These are phyloP conservation scores for Stramenopiles sp. DNA, from an alignment of 352 stramenopile genomes.

Conservation along the genomic window DNA sequence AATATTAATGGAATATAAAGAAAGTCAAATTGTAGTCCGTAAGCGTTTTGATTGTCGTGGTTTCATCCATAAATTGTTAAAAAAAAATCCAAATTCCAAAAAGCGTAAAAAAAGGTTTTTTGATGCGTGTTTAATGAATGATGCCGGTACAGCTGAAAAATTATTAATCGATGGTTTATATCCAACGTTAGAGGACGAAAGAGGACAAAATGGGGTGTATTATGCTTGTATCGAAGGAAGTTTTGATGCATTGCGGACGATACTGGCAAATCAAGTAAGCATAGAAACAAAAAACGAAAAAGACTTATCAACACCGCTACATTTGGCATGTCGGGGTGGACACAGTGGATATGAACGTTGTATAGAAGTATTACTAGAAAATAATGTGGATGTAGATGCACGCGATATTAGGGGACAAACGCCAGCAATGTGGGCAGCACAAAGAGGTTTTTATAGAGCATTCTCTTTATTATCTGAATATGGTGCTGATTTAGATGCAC, in stretches of 20 bases:
- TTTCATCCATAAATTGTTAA: not conserved
- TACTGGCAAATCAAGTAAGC: not conserved
- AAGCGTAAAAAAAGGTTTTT: not conserved
- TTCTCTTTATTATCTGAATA: not conserved
- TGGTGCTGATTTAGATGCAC: slow-evolving; percentile 10
- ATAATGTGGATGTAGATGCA: not conserved
- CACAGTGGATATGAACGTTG: not conserved
- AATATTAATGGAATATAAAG: not conserved
- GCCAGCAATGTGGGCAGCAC: not conserved
- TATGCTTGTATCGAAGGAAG: not conserved
- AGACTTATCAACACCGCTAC: not conserved
- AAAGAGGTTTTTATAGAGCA: not conserved
- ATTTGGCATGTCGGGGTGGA: not conserved
- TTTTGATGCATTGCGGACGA: not conserved
- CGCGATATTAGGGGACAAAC: not conserved
- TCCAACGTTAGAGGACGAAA: not conserved
- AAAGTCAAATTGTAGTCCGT: not conserved
- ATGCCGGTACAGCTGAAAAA: not conserved
- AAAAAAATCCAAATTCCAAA: not conserved
- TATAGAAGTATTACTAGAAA: not conserved
- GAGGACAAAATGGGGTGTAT: not conserved
- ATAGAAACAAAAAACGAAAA: not conserved
- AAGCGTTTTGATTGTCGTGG: not conserved
- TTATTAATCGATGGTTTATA: not conserved
- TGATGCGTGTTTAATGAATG: not conserved